Evolutionary conservation across 1,284 basidiomycete genomes (phyloP), one percentile per base, ranked within the genome.

Genomic region (Tilletia indica): DNA sequence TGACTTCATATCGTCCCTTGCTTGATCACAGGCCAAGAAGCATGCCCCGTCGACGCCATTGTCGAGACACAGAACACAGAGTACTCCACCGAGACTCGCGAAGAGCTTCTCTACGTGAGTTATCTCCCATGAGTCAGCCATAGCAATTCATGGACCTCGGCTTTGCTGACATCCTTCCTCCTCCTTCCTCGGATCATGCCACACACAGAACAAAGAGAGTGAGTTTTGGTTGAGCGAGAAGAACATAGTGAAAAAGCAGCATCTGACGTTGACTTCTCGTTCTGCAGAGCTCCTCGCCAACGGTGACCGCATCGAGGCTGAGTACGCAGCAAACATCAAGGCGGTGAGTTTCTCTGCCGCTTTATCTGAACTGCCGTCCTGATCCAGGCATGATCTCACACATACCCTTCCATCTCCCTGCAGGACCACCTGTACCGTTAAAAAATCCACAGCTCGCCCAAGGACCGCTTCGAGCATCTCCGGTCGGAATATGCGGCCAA

Each of bases 31-130:
- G 61, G 61, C 61, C 61, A 64, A 64, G 97, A 99, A 87, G 97
- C 97, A 45, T 99, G 97, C 86, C 97, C 97, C 14, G 97, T 99
- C 73, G 97, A 99, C 86, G 97, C 97, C 71, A 99, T 99, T 81
- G 97, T 99, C 73, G 97, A 99, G 88, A 97, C 76, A n/a, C 84
- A 84, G 74, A 83, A 83, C 73, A 77, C 83, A 31, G 85, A 86
- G 74, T 98, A 91, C 87, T 92, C 94, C 11, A 97, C 94, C 63
- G 97, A 99, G 87, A 98, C 94, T 11, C 92, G 97, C 74, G 97
- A 99, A 86, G 97, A 99, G 86, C 89, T 99, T 72, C 87, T 99
- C 68, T 99, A 99, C 87, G 61, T 64, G 61, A 39, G 56, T 48
- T n/a, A 11, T 56, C 45, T 25, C 16, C n/a, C 42, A 68, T 21